Conservation (phyloP, 2,329 filamentous ascomycete species). For the Nemania serpens region DNA sequence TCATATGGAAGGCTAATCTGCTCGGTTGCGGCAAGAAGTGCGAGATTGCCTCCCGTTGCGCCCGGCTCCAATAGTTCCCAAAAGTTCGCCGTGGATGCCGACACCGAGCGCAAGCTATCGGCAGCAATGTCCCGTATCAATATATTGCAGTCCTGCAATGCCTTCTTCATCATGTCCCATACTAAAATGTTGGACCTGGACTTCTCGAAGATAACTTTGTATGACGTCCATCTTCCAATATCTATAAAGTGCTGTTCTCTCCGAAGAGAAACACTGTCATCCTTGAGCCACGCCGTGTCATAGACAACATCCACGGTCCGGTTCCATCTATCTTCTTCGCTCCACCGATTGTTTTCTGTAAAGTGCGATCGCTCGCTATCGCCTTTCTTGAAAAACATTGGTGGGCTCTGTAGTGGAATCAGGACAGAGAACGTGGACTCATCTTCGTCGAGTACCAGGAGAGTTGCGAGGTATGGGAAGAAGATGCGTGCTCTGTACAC, state of each 20-base stretch:
- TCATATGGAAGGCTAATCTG: conserved; percentile 64
- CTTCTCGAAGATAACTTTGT: conserved; percentile 51
- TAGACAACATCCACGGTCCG: conserved; percentile 53
- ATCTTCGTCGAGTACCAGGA: conserved; percentile 46
- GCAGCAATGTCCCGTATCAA: conserved; percentile 47
- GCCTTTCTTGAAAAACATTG: conserved; percentile 51
- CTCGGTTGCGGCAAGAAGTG: conserved; percentile 43
- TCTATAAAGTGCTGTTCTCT: conserved; percentile 50
- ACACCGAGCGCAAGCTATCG: conserved; percentile 47
- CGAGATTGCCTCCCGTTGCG: conserved; percentile 29
- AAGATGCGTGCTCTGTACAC: conserved; percentile 50
- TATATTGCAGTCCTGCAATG: conserved; percentile 76
- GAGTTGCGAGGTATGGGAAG: conserved; percentile 51
- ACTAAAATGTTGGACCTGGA: conserved; percentile 34
- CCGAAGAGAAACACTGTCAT: conserved; percentile 47
- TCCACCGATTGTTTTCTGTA: conserved; percentile 45
- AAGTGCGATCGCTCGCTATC: conserved; percentile 41
- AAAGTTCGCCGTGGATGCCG: conserved; percentile 43
- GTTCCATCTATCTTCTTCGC: conserved; percentile 51
- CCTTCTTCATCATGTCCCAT: conserved; percentile 52
- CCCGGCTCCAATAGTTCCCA: conserved; percentile 49
- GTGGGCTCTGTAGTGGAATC: conserved; percentile 55
- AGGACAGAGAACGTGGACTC: conserved; percentile 42
- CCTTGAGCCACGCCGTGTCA: conserved; percentile 39
- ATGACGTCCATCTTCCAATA: conserved; percentile 62